Conservation (phyloP, 2,329 filamentous ascomycete species). For the Paradendryphiella salina region DNA sequence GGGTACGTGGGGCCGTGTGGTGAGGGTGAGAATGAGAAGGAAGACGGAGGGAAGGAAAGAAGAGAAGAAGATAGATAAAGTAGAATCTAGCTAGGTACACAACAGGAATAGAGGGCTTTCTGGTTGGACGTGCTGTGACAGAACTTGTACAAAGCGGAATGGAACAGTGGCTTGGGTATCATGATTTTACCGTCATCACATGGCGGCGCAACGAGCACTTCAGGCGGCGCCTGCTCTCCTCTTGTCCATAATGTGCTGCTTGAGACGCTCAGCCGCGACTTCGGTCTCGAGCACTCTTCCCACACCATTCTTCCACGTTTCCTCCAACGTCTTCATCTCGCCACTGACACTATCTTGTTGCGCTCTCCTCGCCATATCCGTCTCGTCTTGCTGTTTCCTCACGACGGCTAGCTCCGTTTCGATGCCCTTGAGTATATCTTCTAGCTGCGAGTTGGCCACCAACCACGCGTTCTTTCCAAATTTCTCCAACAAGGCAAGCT, state of each 20-base stretch:
- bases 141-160: not conserved
- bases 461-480: constrained; percentile 93
- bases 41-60: not conserved
- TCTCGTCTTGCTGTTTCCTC: constrained; percentile 70
- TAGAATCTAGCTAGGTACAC: not conserved
- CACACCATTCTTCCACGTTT: constrained; percentile 77
- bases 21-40: no score
- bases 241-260: constrained; percentile 44
- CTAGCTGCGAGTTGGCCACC: constrained; percentile 77
- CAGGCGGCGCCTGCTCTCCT: constrained; percentile 41
- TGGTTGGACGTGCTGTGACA: no score
- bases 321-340: constrained; percentile 74
- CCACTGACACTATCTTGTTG: constrained; percentile 71
- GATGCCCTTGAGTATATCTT: constrained; percentile 68
- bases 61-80: not conserved
- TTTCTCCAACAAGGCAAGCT: constrained; percentile 74
- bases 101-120: not conserved
- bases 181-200: not conserved
- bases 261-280: constrained; percentile 74
- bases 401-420: constrained; percentile 74
- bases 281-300: constrained; percentile 83
- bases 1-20: no score
- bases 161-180: constrained; percentile 9
- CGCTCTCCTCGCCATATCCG: constrained; percentile 70
- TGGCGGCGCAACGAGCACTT: constrained; percentile 2